These are phyloP conservation scores for Nakaseomyces uthaithaninus DNA, from an alignment of 1,139 yeast species.

Conservation along the genomic window DNA sequence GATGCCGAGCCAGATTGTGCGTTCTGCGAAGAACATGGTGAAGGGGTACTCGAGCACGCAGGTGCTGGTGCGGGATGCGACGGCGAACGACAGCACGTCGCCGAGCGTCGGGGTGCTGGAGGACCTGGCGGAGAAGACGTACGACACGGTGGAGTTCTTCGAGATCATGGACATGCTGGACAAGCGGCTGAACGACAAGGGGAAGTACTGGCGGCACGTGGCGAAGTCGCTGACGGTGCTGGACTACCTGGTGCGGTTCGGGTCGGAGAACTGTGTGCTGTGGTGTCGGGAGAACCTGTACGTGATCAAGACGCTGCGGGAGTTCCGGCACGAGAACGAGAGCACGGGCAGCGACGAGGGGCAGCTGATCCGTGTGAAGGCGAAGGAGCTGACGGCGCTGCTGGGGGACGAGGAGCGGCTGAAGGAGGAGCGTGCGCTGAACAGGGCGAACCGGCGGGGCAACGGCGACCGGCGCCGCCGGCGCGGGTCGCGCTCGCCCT, in stretches of 20 bases:
- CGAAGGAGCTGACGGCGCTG: slow-evolving; percentile 76
- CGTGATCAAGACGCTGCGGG: slow-evolving; percentile 83
- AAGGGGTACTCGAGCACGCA: slow-evolving; percentile 87
- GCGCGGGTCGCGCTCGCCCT: slow-evolving; percentile 16
- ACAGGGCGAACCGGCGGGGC: slow-evolving; percentile 34
- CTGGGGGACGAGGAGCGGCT: slow-evolving; percentile 80
- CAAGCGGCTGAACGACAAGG: slow-evolving; percentile 88
- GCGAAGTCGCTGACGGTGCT: slow-evolving; percentile 83
- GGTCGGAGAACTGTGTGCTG: slow-evolving; percentile 82
- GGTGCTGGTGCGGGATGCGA: slow-evolving; percentile 83
- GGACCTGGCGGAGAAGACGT: slow-evolving; percentile 70
- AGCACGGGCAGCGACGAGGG: slow-evolving; percentile 66
- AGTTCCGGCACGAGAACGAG: slow-evolving; percentile 80
- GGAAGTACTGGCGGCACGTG: slow-evolving; percentile 96
- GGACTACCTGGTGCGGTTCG: slow-evolving; percentile 80
- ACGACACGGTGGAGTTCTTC: slow-evolving; percentile 65
- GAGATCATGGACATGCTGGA: slow-evolving; percentile 96
- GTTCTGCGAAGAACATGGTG: slow-evolving; percentile 87
- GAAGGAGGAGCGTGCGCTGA: slow-evolving; percentile 53
- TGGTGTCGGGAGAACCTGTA: slow-evolving; percentile 93
- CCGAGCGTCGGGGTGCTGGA: slow-evolving; percentile 81
- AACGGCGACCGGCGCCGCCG: slow-evolving; percentile 27
- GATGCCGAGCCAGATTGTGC: slow-evolving; percentile 69
- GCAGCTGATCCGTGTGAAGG: slow-evolving; percentile 79
- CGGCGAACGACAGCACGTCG: slow-evolving; percentile 82